A percentile compares a stretch with the other conserved stretches of the same genome.
phyloP scores from a whole-genome alignment of 345 rosid species.

The Aquilaria sinensis region DNA sequence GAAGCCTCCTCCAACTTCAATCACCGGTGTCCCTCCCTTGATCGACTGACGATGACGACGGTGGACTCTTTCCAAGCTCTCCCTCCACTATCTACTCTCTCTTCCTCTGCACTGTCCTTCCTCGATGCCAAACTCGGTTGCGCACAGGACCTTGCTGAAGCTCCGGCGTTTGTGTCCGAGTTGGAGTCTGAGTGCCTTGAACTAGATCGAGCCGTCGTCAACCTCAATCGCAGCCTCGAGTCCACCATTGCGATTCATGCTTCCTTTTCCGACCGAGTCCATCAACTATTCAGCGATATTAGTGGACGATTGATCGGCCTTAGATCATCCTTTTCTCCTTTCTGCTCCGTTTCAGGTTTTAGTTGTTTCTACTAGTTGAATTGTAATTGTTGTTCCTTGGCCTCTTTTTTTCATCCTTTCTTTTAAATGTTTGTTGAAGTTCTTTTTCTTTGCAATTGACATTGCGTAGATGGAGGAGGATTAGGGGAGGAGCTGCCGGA shows the following conservation, averaged over 20 bases:
- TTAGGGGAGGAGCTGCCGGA: constrained; percentile 73
- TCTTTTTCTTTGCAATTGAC: constrained; percentile 1
- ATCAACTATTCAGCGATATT: constrained; percentile 28
- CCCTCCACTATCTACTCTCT: constrained; percentile 40
- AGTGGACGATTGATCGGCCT: constrained; percentile 47
- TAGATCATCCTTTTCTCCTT: constrained; percentile 31
- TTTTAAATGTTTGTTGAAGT: neutral
- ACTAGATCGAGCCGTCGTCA: constrained; percentile 45
- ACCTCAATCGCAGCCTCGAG: constrained; percentile 50
- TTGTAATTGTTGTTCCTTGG: neutral
- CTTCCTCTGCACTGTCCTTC: constrained; percentile 38
- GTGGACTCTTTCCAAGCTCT: constrained; percentile 49
- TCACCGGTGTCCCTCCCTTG: constrained; percentile 5
- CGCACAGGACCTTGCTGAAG: constrained; percentile 34
- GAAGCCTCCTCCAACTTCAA: constrained; percentile 15
- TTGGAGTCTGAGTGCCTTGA: constrained; percentile 50
- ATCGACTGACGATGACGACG: constrained; percentile 14
- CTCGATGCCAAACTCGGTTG: constrained; percentile 48
- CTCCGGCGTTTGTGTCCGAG: constrained; percentile 44
- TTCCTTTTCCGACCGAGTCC: constrained; percentile 56
- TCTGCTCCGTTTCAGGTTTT: constrained; percentile 40
- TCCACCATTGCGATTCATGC: constrained; percentile 49
- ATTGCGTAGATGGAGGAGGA: constrained; percentile 32
- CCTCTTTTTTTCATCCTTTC: neutral
- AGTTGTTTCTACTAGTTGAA: neutral